Evolutionary conservation across 2,329 filamentous ascomycete genomes (phyloP).

Genomic region (Exophiala xenobiotica): DNA sequence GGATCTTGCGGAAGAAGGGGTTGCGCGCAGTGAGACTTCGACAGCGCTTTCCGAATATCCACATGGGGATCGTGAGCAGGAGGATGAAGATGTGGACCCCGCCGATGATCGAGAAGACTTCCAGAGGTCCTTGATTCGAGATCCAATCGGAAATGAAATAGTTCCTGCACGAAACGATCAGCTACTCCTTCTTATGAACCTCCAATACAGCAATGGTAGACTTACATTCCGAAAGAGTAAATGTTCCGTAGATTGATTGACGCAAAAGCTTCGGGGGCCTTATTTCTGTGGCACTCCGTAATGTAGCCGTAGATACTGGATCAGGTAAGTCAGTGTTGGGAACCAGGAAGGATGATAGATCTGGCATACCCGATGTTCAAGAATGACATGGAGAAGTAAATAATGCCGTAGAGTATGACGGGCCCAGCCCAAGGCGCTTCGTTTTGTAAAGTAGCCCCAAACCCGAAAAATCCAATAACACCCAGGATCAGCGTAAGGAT

Average conservation of each 20-base stretch:
- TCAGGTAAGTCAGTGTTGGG: neutral
- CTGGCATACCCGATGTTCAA: conserved; percentile 21
- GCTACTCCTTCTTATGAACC: neutral
- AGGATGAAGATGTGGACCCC: conserved; percentile 37
- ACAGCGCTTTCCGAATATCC: conserved; percentile 28
- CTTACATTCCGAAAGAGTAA: conserved; percentile 36
- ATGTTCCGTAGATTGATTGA: conserved; percentile 34
- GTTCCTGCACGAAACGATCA: conserved; percentile 5
- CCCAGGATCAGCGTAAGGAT: conserved; percentile 20
- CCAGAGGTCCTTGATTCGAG: conserved; percentile 34
- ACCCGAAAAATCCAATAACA: conserved; percentile 40
- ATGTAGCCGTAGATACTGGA: conserved; percentile 37
- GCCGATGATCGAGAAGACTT: conserved; percentile 38
- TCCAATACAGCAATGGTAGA: neutral
- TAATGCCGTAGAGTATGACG: conserved; percentile 21
- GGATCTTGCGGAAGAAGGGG: conserved; percentile 16
- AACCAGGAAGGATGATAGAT: neutral
- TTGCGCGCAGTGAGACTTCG: conserved; percentile 35
- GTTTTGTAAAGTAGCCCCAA: conserved; percentile 31
- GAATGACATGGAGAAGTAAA: conserved; percentile 29
- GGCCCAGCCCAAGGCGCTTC: conserved; percentile 20
- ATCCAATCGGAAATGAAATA: conserved; percentile 40
- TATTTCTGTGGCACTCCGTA: conserved; percentile 37
- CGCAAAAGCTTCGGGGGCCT: conserved; percentile 36
- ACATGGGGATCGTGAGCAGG: conserved; percentile 29